These are phyloP conservation scores for Herpotrichia juniperi DNA, from an alignment of 2,329 filamentous ascomycete genomes.

Conservation along the genomic window DNA sequence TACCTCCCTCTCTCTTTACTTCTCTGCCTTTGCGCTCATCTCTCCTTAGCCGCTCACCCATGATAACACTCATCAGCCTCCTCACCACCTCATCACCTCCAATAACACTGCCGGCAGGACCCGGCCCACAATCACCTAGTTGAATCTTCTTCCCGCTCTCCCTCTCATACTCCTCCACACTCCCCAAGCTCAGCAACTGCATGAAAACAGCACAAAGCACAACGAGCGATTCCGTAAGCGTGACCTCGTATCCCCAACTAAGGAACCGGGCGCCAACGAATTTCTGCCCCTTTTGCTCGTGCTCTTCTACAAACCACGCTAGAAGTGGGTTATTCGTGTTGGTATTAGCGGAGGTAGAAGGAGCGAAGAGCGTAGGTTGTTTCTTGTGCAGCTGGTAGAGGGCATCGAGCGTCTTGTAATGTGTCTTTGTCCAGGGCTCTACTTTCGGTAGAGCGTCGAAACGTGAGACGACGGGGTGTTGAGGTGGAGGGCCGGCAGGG, in stretches of 20 bases:
- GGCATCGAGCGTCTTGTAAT: conserved; percentile 46
- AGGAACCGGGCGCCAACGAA: conserved; percentile 36
- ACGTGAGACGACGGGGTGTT: conserved; percentile 33
- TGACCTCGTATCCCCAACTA: conserved; percentile 44
- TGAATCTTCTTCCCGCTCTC: conserved; percentile 30
- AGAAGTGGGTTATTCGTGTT: conserved; percentile 39
- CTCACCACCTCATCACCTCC: conserved; percentile 31
- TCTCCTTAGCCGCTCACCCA: conserved; percentile 38
- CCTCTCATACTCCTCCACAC: conserved; percentile 32
- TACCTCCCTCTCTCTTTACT: conserved; percentile 20
- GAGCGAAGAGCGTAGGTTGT: conserved; percentile 38
- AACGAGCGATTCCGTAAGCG: conserved; percentile 37
- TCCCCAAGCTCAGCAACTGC: conserved; percentile 35
- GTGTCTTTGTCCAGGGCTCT: conserved; percentile 48
- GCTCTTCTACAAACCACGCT: conserved; percentile 22
- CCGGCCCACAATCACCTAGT: conserved; percentile 34
- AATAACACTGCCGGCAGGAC: conserved; percentile 27
- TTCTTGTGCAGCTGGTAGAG: conserved; percentile 42
- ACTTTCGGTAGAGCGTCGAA: conserved; percentile 38
- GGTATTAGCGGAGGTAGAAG: conserved; percentile 23
- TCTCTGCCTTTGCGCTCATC: conserved; percentile 40
- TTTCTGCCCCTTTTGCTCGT: conserved; percentile 18
- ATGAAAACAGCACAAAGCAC: conserved; percentile 43
- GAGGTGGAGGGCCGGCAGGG: conserved; percentile 15
- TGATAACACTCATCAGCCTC: conserved; percentile 39